Conservation (phyloP, 148 eudicot species). For the Spergularia bocconei region DNA sequence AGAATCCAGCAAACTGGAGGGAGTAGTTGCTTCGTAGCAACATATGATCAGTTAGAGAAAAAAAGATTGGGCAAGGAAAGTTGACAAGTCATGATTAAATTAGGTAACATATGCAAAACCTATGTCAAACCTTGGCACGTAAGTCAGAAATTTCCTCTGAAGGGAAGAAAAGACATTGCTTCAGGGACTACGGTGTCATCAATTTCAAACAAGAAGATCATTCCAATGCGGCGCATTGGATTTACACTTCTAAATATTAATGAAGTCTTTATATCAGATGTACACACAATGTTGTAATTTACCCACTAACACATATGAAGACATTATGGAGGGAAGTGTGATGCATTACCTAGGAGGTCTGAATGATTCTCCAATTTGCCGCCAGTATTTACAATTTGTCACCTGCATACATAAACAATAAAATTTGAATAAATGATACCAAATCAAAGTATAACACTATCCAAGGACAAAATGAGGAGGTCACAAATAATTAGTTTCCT, state of each 20-base stretch:
- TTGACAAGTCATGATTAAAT: background rate
- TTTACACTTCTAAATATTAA: background rate
- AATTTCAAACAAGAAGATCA: background rate
- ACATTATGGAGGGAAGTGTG: background rate
- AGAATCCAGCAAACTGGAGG: no score
- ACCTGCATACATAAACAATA: constrained; percentile 41
- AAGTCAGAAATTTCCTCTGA: background rate
- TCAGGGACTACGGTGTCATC: background rate
- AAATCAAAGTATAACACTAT: background rate
- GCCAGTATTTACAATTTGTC: constrained; percentile 80
- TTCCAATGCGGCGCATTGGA: background rate
- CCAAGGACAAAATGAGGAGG: background rate
- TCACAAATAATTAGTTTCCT: background rate
- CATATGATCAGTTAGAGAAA: background rate
- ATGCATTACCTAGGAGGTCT: constrained; percentile 76
- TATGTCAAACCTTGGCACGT: background rate
- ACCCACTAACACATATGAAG: background rate
- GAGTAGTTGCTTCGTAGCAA: background rate
- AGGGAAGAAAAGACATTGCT: background rate
- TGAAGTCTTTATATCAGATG: background rate
- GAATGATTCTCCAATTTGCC: constrained; percentile 91
- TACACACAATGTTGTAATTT: background rate
- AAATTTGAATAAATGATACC: constrained; percentile 9
- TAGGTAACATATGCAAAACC: background rate
- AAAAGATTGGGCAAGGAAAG: background rate